Percentiles rank a stretch among this genome's conserved stretches.
Evolutionary conservation across 2,329 filamentous ascomycete species (phyloP).

Genomic region (Canariomyces notabilis): DNA sequence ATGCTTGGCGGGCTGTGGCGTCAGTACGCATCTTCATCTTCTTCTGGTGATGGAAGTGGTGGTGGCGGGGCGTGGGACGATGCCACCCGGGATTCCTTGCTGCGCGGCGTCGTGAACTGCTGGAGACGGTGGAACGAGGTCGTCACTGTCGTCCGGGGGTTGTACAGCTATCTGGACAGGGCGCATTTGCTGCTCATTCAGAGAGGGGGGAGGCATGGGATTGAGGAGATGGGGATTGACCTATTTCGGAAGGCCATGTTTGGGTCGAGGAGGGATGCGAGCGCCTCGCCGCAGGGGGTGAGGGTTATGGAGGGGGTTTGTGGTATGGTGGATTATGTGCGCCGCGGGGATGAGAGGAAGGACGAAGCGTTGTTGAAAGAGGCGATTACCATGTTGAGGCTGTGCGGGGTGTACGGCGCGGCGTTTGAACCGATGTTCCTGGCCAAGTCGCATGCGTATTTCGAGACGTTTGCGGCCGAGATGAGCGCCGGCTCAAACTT

Average conservation of each 20-base stretch:
- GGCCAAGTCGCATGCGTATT: slow-evolving; percentile 60
- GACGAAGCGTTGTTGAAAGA: slow-evolving; percentile 64
- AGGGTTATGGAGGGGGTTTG: slow-evolving; percentile 59
- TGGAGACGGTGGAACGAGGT: slow-evolving; percentile 80
- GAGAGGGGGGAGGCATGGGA: slow-evolving; percentile 51
- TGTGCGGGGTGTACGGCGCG: slow-evolving; percentile 74
- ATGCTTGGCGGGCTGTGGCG: slow-evolving; percentile 53
- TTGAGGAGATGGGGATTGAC: slow-evolving; percentile 74
- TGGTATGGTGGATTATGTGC: slow-evolving; percentile 68
- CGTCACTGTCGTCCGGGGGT: slow-evolving; percentile 72
- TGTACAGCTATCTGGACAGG: slow-evolving; percentile 92
- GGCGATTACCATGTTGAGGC: slow-evolving; percentile 75
- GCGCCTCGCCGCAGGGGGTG: slow-evolving; percentile 31
- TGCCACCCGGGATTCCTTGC: slow-evolving; percentile 45
- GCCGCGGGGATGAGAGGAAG: slow-evolving; percentile 52
- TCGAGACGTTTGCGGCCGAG: slow-evolving; percentile 63
- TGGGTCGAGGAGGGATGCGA: slow-evolving; percentile 25
- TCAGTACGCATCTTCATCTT: slow-evolving; percentile 19
- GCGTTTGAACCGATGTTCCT: slow-evolving; percentile 76
- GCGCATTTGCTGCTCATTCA: slow-evolving; percentile 62
- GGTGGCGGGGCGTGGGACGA: slow-evolving; percentile 46
- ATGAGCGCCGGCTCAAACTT: slow-evolving; percentile 58
- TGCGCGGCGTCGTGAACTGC: slow-evolving; percentile 49
- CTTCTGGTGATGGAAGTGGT: not conserved
- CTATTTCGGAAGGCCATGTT: slow-evolving; percentile 65